A percentile compares a stretch with the other conserved stretches of the same genome.
phyloP scores from a whole-genome alignment of 2,329 filamentous ascomycete genomes.

The Exophiala alcalophila region DNA sequence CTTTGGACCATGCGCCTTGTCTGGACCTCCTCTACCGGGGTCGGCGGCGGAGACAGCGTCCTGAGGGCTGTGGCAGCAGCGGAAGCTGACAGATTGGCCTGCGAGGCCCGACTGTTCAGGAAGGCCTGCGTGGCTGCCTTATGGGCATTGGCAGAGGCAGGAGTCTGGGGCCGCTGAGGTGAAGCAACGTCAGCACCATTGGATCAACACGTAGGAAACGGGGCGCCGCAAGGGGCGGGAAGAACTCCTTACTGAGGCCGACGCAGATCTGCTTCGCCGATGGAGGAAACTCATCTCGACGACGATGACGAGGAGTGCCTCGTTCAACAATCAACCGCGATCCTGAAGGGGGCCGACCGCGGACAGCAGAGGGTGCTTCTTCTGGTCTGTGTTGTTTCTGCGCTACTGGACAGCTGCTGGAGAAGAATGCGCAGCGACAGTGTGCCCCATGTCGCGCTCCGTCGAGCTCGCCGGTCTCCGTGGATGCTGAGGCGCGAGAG shows the following conservation, averaged over 20 bases:
- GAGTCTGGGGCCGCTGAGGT: conserved; percentile 57
- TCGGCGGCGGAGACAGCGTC: conserved; percentile 73
- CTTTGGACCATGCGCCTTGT: conserved; percentile 81
- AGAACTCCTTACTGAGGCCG: conserved; percentile 28
- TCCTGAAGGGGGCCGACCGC: too few relatives aligned
- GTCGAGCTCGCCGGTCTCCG: conserved; percentile 1
- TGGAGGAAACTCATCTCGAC: conserved; percentile 33
- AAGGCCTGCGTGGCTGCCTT: conserved; percentile 81
- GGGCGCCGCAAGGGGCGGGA: conserved; percentile 7
- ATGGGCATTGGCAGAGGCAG: conserved; percentile 67
- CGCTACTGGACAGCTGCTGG: conserved; percentile 16
- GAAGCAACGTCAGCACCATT: conserved; percentile 19
- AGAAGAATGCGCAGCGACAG: conserved; percentile 7
- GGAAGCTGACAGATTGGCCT: conserved; percentile 71
- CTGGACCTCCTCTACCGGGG: conserved; percentile 75
- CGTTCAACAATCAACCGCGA: not conserved
- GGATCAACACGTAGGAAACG: conserved; percentile 3
- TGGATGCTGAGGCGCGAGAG: too few relatives aligned
- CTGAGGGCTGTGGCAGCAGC: conserved; percentile 82
- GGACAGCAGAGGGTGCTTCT: too few relatives aligned
- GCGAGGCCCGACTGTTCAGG: conserved; percentile 62
- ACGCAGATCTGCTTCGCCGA: conserved; percentile 36
- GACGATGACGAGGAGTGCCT: too few relatives aligned
- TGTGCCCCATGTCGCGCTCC: conserved; percentile 16
- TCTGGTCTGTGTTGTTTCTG: too few relatives aligned